Conservation (phyloP, 257 asterid species). For the Solanum corneliomulleri region DNA sequence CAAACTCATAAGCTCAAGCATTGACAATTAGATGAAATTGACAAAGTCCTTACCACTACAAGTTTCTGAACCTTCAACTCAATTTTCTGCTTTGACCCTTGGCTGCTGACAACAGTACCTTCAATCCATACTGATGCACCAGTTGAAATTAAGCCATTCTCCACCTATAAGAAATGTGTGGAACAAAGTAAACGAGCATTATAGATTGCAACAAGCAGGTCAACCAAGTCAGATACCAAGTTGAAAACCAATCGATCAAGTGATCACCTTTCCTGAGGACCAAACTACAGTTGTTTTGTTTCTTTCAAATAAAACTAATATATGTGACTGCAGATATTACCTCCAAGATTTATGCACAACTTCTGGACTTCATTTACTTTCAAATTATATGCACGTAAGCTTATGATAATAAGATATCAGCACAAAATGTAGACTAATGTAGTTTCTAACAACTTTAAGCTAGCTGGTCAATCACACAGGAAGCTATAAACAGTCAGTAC, state of each 20-base stretch:
- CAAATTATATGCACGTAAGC: background rate
- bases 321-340: background rate
- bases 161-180: conserved; percentile 41
- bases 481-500: conserved; percentile 12
- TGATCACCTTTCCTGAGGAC: background rate
- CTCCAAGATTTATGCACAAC: background rate
- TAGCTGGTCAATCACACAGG: background rate
- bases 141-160: conserved; percentile 57
- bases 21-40: background rate
- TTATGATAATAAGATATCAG: background rate
- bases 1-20: background rate
- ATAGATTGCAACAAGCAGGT: background rate
- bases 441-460: background rate
- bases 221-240: background rate
- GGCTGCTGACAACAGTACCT: conserved; percentile 76
- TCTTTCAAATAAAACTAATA: background rate
- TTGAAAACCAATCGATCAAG: background rate
- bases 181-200: background rate
- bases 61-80: conserved; percentile 87
- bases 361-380: background rate
- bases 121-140: conserved; percentile 85
- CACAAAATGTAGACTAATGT: background rate
- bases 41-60: conserved; percentile 41
- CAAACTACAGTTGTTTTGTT: background rate
- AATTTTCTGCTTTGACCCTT: conserved; percentile 87